Percentiles rank a stretch among this genome's conserved stretches.
These are phyloP conservation scores for Candida cerambycidarum DNA, from an alignment of 805 yeast species.

Conservation along the genomic window DNA sequence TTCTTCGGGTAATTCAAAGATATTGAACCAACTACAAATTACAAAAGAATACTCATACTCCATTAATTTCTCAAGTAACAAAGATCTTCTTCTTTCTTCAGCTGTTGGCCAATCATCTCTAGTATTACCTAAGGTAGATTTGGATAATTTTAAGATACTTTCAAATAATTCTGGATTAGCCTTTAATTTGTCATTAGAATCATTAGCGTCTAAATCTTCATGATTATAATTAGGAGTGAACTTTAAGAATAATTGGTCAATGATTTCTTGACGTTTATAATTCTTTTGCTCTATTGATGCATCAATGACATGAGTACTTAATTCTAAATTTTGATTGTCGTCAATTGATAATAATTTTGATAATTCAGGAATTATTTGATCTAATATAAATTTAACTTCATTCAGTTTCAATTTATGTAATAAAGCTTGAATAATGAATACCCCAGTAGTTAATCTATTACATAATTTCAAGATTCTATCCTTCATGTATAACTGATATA, in stretches of 20 bases:
- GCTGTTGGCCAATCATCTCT: conserved; percentile 91
- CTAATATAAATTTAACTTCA: conserved; percentile 63
- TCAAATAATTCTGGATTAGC: conserved; percentile 56
- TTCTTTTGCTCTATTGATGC: conserved; percentile 59
- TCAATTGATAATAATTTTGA: conserved; percentile 48
- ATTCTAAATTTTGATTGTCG: conserved; percentile 65
- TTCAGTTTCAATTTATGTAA: conserved; percentile 61
- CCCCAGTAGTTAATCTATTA: conserved; percentile 80
- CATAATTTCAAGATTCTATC: conserved; percentile 73
- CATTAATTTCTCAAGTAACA: conserved; percentile 72
- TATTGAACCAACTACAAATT: conserved; percentile 55
- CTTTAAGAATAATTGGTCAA: conserved; percentile 42
- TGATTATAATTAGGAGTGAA: conserved; percentile 41
- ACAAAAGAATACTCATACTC: conserved; percentile 64
- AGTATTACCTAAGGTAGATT: conserved; percentile 78
- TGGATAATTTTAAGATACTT: conserved; percentile 59
- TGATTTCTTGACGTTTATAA: conserved; percentile 60
- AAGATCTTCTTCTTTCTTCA: conserved; percentile 77
- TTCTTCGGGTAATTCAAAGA: conserved; percentile 60
- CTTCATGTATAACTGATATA: conserved; percentile 69
- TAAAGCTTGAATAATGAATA: conserved; percentile 72
- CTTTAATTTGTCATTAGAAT: conserved; percentile 7
- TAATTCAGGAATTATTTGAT: conserved; percentile 65
- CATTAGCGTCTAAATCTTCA: conserved; percentile 14
- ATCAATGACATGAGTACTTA: conserved; percentile 65